A percentile compares a stretch with the other conserved stretches of the same genome.
Evolutionary conservation across 305 asterid genomes (phyloP).

Genomic region (Striga hermonthica): DNA sequence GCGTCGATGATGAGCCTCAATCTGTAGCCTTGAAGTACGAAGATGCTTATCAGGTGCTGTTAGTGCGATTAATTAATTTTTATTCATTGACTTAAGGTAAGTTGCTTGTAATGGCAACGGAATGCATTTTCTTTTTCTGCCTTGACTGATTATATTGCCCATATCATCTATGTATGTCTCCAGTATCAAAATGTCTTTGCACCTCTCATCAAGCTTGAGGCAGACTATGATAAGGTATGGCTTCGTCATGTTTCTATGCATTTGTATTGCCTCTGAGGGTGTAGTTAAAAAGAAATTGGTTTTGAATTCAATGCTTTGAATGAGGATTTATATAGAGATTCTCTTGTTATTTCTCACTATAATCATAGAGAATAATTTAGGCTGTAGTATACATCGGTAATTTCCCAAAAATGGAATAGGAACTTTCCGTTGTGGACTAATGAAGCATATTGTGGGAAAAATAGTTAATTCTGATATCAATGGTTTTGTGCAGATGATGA

Average conservation of each 20-base stretch:
- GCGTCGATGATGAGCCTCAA: slow-evolving; percentile 99
- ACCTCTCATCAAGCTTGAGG: slow-evolving; percentile 97
- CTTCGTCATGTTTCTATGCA: background rate
- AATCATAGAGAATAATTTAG: background rate
- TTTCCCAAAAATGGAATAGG: background rate
- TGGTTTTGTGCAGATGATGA: slow-evolving; percentile 77
- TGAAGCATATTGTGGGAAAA: slow-evolving; percentile 8
- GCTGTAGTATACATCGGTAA: background rate
- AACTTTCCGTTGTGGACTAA: slow-evolving; percentile 13
- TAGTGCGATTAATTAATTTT: slow-evolving; percentile 21
- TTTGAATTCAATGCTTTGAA: background rate
- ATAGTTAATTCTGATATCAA: slow-evolving; percentile 21
- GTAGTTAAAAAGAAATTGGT: background rate
- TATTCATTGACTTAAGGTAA: slow-evolving; percentile 26
- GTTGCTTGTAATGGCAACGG: slow-evolving; percentile 11
- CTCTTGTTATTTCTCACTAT: background rate
- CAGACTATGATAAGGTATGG: slow-evolving; percentile 95
- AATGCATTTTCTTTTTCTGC: slow-evolving; percentile 20
- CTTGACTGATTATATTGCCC: slow-evolving; percentile 27
- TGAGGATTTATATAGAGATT: background rate
- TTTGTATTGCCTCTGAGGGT: slow-evolving; percentile 11
- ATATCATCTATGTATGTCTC: slow-evolving; percentile 24
- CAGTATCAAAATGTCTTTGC: slow-evolving; percentile 99
- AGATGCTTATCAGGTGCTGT: slow-evolving; percentile 97
- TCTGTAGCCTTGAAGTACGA: slow-evolving; percentile 88